These are phyloP conservation scores for Quercus berberidifolia DNA, from an alignment of 306 rosid genomes.

Conservation along the genomic window DNA sequence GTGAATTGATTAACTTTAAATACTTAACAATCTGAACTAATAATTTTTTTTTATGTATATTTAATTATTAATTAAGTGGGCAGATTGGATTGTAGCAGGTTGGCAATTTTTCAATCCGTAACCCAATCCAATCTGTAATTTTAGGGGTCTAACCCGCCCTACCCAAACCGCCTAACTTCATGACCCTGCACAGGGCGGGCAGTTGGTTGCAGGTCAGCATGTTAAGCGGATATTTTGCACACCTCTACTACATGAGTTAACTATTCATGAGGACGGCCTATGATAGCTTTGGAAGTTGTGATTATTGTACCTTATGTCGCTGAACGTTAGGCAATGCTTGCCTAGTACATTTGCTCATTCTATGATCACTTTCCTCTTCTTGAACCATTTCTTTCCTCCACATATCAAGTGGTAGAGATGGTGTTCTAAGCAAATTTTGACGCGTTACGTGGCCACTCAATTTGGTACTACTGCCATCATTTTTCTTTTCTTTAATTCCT, in stretches of 20 bases:
- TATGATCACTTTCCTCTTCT: conserved; percentile 11
- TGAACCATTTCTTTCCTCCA: conserved; percentile 11
- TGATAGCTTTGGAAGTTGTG: background rate
- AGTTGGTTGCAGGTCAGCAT: too few species aligned
- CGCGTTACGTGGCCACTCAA: background rate
- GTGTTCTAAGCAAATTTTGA: conserved; percentile 33
- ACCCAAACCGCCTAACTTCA: too few species aligned
- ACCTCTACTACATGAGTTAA: background rate
- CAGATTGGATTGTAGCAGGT: too few species aligned
- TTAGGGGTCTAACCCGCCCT: too few species aligned
- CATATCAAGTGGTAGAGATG: conserved; percentile 34
- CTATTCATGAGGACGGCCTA: background rate
- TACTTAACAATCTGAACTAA: too few species aligned
- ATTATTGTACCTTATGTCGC: conserved; percentile 39
- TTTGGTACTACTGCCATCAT: conserved; percentile 4
- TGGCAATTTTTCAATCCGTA: too few species aligned
- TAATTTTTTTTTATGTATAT: too few species aligned
- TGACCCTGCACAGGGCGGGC: too few species aligned
- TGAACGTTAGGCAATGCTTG: conserved; percentile 31
- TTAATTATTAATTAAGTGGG: too few species aligned
- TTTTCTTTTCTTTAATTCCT: conserved; percentile 27
- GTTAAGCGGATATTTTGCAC: too few species aligned
- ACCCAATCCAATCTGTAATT: too few species aligned
- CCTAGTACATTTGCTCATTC: conserved; percentile 35
- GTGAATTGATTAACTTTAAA: too few species aligned